Base-by-base conservation (phyloP, 2,329 filamentous ascomycete species). In the Dothistroma pini region DNA sequence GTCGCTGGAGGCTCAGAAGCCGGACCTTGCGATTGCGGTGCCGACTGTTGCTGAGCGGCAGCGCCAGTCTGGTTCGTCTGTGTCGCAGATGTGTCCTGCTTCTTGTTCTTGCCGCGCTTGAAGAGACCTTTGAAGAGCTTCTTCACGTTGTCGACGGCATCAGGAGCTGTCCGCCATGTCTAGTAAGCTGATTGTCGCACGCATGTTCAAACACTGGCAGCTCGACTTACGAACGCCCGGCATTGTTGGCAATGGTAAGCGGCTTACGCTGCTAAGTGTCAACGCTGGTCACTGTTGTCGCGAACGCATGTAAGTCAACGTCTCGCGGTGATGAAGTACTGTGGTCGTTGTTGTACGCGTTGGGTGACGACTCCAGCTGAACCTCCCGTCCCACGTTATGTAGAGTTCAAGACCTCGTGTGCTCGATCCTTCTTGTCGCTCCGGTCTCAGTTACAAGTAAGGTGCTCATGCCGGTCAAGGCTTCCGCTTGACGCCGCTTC, bases 131-230 rank as follows among this genome's bases (percentile, higher is more conserved):
- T 68, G 54, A 68, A 38, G 50, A 68, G 41, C 22, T 59, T 54
- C 61, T 68, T 68, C 31, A 68, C 62, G 41, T 64, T 65, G 53
- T 68, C 64, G n/a, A 65, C 61, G 57, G 66, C 64, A 56, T 68
- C 64, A 35, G 66, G 66, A 60, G 66, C 64, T 67, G 61, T 19
- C 34, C 41, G 51, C 12, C 38, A 47, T 56, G 12, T 54, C 58
- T 52, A 58, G 57, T 59, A 52, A 58, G 53, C 41, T 44, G 32
- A 50, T 12, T 38, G 34, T 52, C 22, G 57, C 48, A 47, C 44
- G 21, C 22, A 29, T 19, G 34, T 35, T 12, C 19, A 11, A n/a
- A n/a, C 41, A 9, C n/a, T 21, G 16, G 41, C 14, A 19, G 25
- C 31, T 53, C 12, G 35, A 67, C 65, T 62, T 55, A 67, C 65